Evolutionary conservation across 2,329 filamentous ascomycete species (phyloP).

Genomic region (Fusarium temperatum): DNA sequence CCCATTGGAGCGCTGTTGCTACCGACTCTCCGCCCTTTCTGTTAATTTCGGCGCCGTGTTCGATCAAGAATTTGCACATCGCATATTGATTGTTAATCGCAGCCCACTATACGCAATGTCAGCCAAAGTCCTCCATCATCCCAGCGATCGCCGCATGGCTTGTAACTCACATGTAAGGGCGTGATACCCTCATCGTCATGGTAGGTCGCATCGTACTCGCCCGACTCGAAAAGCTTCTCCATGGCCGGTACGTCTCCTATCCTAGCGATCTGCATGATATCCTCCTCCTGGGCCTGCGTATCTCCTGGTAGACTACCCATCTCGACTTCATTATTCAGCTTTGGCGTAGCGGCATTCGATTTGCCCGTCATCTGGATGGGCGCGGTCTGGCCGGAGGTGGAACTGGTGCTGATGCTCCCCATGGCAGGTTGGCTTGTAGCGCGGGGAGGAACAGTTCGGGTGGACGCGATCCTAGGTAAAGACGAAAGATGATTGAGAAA

Average conservation of each 20-base stretch:
- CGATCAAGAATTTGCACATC: conserved; percentile 95
- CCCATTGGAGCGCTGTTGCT: conserved; percentile 95
- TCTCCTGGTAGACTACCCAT: conserved; percentile 60
- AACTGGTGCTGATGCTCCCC: conserved; percentile 53
- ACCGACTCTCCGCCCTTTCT: conserved; percentile 94
- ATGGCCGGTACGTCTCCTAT: conserved; percentile 87
- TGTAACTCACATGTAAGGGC: conserved; percentile 80
- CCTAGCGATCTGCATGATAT: conserved; percentile 95
- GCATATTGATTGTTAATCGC: conserved; percentile 99
- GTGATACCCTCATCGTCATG: conserved; percentile 94
- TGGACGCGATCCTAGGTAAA: not conserved
- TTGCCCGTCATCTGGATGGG: conserved; percentile 67
- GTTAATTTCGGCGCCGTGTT: conserved; percentile 87
- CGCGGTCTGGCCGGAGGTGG: conserved; percentile 51
- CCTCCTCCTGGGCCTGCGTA: conserved; percentile 62
- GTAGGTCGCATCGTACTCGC: conserved; percentile 83
- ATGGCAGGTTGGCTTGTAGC: conserved; percentile 44
- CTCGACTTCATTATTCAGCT: conserved; percentile 66
- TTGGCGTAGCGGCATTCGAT: conserved; percentile 60
- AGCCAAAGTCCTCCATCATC: conserved; percentile 1
- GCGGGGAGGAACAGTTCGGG: not conserved
- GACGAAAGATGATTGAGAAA: conserved; percentile 9
- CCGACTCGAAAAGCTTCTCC: conserved; percentile 87
- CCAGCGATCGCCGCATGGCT: not conserved
- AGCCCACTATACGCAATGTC: conserved; percentile 76